Evolutionary conservation across 371 early-diverging fungal genomes (phyloP), one percentile per base, ranked within the genome.

Genomic region (Circinella minor): DNA sequence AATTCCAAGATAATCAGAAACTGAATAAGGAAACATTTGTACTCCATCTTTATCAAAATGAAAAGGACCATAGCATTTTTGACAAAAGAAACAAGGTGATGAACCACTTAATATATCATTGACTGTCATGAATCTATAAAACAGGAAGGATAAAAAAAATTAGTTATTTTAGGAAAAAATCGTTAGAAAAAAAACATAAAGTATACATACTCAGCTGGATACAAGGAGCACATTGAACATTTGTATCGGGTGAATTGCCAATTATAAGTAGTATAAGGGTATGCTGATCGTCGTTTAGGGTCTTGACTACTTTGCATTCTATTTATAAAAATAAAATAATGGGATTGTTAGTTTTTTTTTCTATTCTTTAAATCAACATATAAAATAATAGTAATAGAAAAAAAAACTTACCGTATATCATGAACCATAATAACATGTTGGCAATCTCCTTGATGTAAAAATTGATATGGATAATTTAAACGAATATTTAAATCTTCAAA

Each of bases 21-120:
- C 38, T 14, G 55, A 20, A 46, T 54, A 71, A 0, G 36, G n/a
- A 34, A 54, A 54, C 36, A 61, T 49, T 37, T 51, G 63, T 10
- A 67, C 74, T 11, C 84, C 86, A n/a, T 88, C 72, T n/a, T 55
- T 67, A 65, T 88, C 86, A 69, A 86, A 91, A 75, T 94, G 95
- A 77, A 94, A 93, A 7, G 79, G 81, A 34, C 81, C 71, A 66
- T 88, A 94, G 79, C 95, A 94, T 36, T 77, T 77, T 65, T 87
- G 84, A 70, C 95, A 94, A 79, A 92, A 94, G 73, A 88, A 90
- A 63, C 89, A 88, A 1, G 94, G 93, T n/a, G 89, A 88, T 67
- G 85, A 83, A 10, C 93, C 93, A 65, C 89, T 86, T 48, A 88
- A 77, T 55, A 89, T 78, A 77, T 94, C 94, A 66, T 91, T 86